A percentile compares a stretch with the other conserved stretches of the same genome.
Evolutionary conservation across 208 protist genomes (phyloP).

Genomic region (Leishmania braziliensis): DNA sequence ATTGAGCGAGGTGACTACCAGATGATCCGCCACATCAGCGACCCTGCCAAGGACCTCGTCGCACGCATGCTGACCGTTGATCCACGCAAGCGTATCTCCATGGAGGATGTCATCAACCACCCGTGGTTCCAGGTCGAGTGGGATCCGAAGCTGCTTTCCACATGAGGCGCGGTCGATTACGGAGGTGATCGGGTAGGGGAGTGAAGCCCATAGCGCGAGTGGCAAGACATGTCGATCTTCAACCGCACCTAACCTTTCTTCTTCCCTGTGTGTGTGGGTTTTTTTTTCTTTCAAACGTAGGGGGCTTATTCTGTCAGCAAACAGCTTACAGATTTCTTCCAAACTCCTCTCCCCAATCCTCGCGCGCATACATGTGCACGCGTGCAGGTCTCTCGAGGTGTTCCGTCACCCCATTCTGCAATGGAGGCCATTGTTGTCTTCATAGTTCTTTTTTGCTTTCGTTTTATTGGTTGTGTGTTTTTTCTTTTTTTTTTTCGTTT

Average conservation of each 20-base stretch:
- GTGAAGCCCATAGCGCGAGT: background rate
- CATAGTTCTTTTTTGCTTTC: background rate
- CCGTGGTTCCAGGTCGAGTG: constrained; percentile 89
- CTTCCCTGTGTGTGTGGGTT: background rate
- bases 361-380: background rate
- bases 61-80: constrained; percentile 84
- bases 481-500: background rate
- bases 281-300: background rate
- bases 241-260: too few species aligned
- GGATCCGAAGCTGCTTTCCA: constrained; percentile 52
- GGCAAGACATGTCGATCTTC: too few species aligned
- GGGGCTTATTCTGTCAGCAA: background rate
- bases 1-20: constrained; percentile 92
- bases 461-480: too few species aligned
- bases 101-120: constrained; percentile 90
- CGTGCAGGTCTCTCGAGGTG: constrained; percentile 1
- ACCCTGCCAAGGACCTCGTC: constrained; percentile 70
- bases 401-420: background rate
- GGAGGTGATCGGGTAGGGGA: background rate
- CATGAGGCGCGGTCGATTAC: background rate
- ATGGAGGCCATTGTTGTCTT: background rate
- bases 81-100: constrained; percentile 80
- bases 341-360: background rate
- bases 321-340: background rate
- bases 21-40: constrained; percentile 84